These are phyloP conservation scores for Flaveria robusta DNA, from an alignment of 129 eudicot species.

Conservation along the genomic window DNA sequence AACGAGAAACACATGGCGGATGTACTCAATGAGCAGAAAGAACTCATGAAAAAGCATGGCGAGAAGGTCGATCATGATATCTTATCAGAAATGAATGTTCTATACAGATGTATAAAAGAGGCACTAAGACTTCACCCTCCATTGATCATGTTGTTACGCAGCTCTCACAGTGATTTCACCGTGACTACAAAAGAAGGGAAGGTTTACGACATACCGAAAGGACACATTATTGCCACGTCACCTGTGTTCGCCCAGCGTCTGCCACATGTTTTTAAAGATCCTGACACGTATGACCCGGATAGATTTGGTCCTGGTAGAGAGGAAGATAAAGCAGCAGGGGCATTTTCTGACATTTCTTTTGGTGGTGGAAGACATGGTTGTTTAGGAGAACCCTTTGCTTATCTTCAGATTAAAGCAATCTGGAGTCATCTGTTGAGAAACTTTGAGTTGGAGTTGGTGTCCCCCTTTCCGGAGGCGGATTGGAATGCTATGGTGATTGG, in stretches of 20 bases:
- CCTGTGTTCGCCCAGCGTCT: slow-evolving; percentile 90
- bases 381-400: slow-evolving; percentile 93
- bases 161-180: slow-evolving; percentile 75
- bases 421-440: slow-evolving; percentile 95
- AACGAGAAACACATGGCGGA: slow-evolving; percentile 56
- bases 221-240: slow-evolving; percentile 89
- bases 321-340: slow-evolving; percentile 87
- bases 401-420: slow-evolving; percentile 84
- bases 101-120: slow-evolving; percentile 84
- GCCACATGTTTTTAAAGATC: slow-evolving; percentile 77
- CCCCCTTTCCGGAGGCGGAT: slow-evolving; percentile 91
- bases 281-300: slow-evolving; percentile 86
- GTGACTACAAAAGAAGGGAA: slow-evolving; percentile 76
- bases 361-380: slow-evolving; percentile 99
- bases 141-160: slow-evolving; percentile 77
- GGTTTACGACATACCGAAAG: slow-evolving; percentile 86
- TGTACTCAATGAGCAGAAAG: slow-evolving; percentile 71
- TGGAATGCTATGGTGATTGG: slow-evolving; percentile 99
- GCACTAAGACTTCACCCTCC: slow-evolving; percentile 96
- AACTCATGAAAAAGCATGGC: slow-evolving; percentile 57
- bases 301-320: slow-evolving; percentile 78
- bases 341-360: slow-evolving; percentile 83
- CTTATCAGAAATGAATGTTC: slow-evolving; percentile 78
- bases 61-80: slow-evolving; percentile 69
- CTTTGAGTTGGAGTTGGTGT: slow-evolving; percentile 75